A percentile compares a stretch with the other conserved stretches of the same genome.
phyloP scores from a whole-genome alignment of 2,329 filamentous ascomycete genomes.

The Chaetomiaceae sp. region DNA sequence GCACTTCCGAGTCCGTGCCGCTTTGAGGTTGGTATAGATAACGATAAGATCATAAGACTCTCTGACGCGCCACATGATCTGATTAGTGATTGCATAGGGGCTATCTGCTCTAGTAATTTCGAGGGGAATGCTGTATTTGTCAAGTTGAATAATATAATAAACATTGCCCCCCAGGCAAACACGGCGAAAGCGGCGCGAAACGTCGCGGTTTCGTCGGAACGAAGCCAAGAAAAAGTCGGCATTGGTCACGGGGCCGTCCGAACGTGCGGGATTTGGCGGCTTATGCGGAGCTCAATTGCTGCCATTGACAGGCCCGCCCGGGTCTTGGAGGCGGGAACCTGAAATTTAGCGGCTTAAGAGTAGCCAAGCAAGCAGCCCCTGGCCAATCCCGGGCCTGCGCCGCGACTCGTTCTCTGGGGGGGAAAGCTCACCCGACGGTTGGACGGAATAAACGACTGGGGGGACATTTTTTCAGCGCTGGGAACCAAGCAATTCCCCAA shows the following conservation, averaged over 20 bases:
- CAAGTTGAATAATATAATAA: too few relatives aligned
- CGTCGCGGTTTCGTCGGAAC: conserved; percentile 6
- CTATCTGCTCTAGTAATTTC: too few relatives aligned
- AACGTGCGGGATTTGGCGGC: conserved; percentile 21
- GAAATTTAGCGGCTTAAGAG: conserved; percentile 15
- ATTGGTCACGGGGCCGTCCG: conserved; percentile 9
- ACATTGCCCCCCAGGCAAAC: too few relatives aligned
- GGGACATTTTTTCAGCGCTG: conserved; percentile 20
- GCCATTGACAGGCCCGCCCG: conserved; percentile 6
- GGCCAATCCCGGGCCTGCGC: conserved; percentile 15
- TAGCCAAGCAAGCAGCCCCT: conserved; percentile 8
- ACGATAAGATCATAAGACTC: too few relatives aligned
- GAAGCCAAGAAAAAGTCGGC: conserved; percentile 11
- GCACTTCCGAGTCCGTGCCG: too few relatives aligned
- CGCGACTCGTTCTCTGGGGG: background rate
- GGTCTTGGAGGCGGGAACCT: conserved; percentile 11
- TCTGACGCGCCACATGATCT: too few relatives aligned
- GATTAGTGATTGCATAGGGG: too few relatives aligned
- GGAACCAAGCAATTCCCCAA: conserved; percentile 11
- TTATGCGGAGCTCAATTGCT: conserved; percentile 9
- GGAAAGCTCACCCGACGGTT: conserved; percentile 17
- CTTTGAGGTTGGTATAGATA: too few relatives aligned
- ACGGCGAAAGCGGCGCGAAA: background rate
- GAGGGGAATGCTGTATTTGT: too few relatives aligned
- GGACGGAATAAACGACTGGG: conserved; percentile 18